Evolutionary conservation across 2,329 filamentous ascomycete genomes (phyloP).

Genomic region (Trichocomaceae sp.): DNA sequence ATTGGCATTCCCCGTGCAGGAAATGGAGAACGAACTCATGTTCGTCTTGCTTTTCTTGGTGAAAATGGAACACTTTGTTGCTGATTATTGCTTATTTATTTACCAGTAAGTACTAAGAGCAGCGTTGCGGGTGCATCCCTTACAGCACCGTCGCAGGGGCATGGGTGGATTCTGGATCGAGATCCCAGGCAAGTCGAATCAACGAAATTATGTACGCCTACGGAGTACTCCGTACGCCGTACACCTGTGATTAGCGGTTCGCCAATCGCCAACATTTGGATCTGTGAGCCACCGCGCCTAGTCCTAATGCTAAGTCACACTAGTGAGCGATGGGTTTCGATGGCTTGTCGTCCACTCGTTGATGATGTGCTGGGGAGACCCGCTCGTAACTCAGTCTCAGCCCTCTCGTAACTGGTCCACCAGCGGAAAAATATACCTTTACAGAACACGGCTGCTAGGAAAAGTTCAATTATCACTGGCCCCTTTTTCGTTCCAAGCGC

Average conservation of each 20-base stretch:
- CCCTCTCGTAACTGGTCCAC: constrained; percentile 1
- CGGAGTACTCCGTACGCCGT: background rate
- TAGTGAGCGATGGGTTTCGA: background rate
- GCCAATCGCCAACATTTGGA: background rate
- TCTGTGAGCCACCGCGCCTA: background rate
- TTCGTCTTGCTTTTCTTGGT: background rate
- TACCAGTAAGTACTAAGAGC: background rate
- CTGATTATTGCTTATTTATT: constrained; percentile 2
- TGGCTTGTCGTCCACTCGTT: background rate
- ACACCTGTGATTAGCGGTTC: background rate
- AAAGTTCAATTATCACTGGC: background rate
- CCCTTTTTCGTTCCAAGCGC: background rate
- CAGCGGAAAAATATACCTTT: background rate
- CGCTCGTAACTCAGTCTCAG: constrained; percentile 3
- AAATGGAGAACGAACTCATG: background rate
- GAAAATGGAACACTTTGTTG: background rate
- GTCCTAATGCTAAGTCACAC: background rate
- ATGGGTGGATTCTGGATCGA: constrained; percentile 7
- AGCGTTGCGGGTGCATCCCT: background rate
- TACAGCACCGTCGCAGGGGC: constrained; percentile 5
- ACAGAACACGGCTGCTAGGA: background rate
- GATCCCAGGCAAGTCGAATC: background rate
- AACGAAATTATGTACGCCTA: background rate
- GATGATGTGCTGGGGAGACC: constrained; percentile 11
- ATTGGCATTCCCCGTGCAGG: constrained; percentile 11